These are phyloP conservation scores for Neonectria neomacrospora DNA, from an alignment of 2,329 filamentous ascomycete species.

Conservation along the genomic window DNA sequence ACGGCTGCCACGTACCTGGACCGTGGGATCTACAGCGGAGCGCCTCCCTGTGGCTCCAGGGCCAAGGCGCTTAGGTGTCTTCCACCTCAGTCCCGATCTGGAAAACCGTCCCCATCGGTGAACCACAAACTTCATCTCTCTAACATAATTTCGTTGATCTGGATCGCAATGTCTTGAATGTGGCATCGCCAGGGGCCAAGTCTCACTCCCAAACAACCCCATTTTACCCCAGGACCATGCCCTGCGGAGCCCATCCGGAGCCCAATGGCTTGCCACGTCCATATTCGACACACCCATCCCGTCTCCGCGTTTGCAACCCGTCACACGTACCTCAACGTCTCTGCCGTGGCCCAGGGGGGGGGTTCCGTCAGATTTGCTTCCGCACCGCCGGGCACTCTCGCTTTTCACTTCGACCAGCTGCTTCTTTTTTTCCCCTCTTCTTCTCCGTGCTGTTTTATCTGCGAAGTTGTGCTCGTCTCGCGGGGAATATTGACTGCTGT, in stretches of 20 bases:
- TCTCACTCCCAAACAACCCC: not conserved
- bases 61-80: not conserved
- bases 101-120: not conserved
- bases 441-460: not conserved
- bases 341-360: constrained; percentile 37
- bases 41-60: constrained; percentile 3
- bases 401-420: not conserved
- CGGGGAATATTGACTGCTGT: constrained; percentile 30
- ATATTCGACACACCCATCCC: constrained; percentile 8
- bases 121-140: not conserved
- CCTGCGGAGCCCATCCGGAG: not conserved
- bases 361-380: not conserved
- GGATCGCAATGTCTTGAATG: not conserved
- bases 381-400: not conserved
- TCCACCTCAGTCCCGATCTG: not conserved
- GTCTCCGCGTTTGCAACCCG: constrained; percentile 36
- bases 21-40: not conserved
- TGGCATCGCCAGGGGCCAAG: not conserved
- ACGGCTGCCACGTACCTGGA: constrained; percentile 1
- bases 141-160: not conserved
- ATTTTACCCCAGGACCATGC: not conserved
- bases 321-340: constrained; percentile 43
- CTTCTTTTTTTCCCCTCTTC: not conserved
- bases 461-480: not conserved
- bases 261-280: constrained; percentile 4